Conservation (phyloP, 345 rosid genomes). For the Diplotaxis tenuifolia region DNA sequence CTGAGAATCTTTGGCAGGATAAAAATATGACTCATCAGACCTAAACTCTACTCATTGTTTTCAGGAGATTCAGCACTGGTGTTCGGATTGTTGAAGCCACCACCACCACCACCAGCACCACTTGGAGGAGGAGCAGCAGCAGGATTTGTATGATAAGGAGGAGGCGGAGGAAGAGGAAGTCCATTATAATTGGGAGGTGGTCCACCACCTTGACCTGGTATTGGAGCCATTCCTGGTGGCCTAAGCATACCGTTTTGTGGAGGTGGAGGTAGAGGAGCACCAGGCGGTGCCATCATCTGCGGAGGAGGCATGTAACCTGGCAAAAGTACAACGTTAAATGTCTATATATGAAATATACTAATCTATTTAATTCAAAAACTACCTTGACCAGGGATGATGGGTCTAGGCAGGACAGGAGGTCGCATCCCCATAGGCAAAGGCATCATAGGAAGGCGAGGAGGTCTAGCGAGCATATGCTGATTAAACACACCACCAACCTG, state of each 20-base stretch:
- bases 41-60: slow-evolving; percentile 45
- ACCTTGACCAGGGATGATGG: slow-evolving; percentile 53
- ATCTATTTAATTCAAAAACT: neutral
- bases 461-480: slow-evolving; percentile 79
- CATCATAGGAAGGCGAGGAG: slow-evolving; percentile 81
- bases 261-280: slow-evolving; percentile 82
- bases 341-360: neutral
- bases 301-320: slow-evolving; percentile 51
- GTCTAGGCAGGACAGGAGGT: slow-evolving; percentile 87
- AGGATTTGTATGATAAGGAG: slow-evolving; percentile 60
- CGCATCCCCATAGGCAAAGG: slow-evolving; percentile 73
- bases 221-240: slow-evolving; percentile 52
- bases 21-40: slow-evolving; percentile 21
- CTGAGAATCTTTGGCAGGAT: neutral
- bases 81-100: slow-evolving; percentile 55
- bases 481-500: slow-evolving; percentile 91
- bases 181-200: slow-evolving; percentile 50
- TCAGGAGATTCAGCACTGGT: slow-evolving; percentile 53
- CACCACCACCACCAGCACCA: too few species aligned
- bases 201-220: slow-evolving; percentile 58
- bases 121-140: slow-evolving; percentile 46
- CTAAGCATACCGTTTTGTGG: slow-evolving; percentile 77
- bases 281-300: slow-evolving; percentile 81
- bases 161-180: slow-evolving; percentile 43
- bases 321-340: slow-evolving; percentile 13